These are phyloP conservation scores for Aspergillus sp. DNA, from an alignment of 2,329 filamentous ascomycete species.

Conservation along the genomic window DNA sequence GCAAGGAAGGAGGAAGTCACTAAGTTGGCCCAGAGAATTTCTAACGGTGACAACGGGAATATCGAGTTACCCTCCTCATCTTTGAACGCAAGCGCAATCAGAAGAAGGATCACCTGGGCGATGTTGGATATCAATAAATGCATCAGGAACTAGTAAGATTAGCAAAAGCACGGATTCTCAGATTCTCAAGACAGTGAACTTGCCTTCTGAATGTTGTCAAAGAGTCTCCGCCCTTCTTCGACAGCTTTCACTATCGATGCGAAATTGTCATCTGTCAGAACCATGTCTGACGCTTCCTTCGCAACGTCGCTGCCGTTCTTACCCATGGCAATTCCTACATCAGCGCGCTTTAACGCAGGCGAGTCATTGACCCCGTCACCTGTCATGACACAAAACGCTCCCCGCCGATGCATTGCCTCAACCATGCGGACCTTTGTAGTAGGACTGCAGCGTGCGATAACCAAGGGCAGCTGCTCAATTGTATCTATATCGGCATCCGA, in stretches of 20 bases:
- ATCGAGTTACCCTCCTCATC: slow-evolving; percentile 70
- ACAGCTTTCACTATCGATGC: slow-evolving; percentile 60
- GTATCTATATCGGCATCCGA: slow-evolving; percentile 51
- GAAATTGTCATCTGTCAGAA: slow-evolving; percentile 54
- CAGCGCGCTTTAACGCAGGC: slow-evolving; percentile 58
- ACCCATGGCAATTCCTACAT: slow-evolving; percentile 64
- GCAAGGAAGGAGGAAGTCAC: slow-evolving; percentile 83
- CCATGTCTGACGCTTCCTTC: slow-evolving; percentile 61
- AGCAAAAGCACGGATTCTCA: no score
- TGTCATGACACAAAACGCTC: slow-evolving; percentile 57
- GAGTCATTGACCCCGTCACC: slow-evolving; percentile 63
- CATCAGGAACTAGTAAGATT: slow-evolving; percentile 60
- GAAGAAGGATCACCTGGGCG: slow-evolving; percentile 76
- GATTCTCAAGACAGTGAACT: no score
- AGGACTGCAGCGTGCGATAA: slow-evolving; percentile 59
- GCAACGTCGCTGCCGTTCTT: slow-evolving; percentile 61
- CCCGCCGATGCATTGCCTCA: slow-evolving; percentile 45
- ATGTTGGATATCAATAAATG: slow-evolving; percentile 79
- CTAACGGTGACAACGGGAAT: slow-evolving; percentile 79
- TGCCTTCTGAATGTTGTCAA: slow-evolving; percentile 57
- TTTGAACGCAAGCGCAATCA: slow-evolving; percentile 79
- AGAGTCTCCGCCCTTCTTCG: slow-evolving; percentile 60
- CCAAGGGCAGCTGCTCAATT: slow-evolving; percentile 54
- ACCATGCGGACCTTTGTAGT: slow-evolving; percentile 56
- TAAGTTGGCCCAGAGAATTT: slow-evolving; percentile 92